A percentile compares a stretch with the other conserved stretches of the same genome.
phyloP scores from a whole-genome alignment of 2,329 filamentous ascomycete species.

The Tolypocladium ophioglossoides region DNA sequence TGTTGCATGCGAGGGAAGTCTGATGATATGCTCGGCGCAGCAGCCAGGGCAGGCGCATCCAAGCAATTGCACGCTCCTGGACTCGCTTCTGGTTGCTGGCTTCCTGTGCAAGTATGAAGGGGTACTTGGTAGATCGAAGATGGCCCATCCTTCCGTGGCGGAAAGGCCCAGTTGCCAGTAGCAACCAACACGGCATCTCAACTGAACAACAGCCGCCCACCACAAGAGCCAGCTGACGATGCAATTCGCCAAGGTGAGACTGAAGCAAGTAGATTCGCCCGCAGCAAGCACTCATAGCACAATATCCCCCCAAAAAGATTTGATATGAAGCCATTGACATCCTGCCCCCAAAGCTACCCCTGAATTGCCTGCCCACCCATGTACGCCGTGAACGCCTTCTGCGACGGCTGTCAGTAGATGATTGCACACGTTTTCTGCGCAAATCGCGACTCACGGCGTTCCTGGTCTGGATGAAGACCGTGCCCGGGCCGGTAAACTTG shows the following conservation, averaged over 20 bases:
- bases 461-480: constrained; percentile 84
- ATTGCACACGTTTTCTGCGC: not conserved
- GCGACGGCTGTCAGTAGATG: not conserved
- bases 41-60: not conserved
- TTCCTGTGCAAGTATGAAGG: not conserved
- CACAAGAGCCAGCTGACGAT: not conserved
- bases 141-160: not conserved
- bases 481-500: constrained; percentile 86
- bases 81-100: not conserved
- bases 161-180: not conserved
- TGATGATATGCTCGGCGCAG: not conserved
- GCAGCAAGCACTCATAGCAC: not conserved
- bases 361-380: constrained; percentile 36
- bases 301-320: not conserved
- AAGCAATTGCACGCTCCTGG: too few species aligned
- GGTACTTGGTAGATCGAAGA: not conserved
- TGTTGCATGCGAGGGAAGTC: not conserved
- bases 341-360: constrained; percentile 6
- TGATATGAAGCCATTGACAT: not conserved
- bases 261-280: not conserved
- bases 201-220: not conserved
- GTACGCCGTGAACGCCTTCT: constrained; percentile 43
- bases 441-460: constrained; percentile 51
- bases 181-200: not conserved
- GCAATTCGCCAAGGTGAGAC: not conserved